Conservation (phyloP, 2,329 filamentous ascomycete genomes). For the Phialemonium atrogriseum region DNA sequence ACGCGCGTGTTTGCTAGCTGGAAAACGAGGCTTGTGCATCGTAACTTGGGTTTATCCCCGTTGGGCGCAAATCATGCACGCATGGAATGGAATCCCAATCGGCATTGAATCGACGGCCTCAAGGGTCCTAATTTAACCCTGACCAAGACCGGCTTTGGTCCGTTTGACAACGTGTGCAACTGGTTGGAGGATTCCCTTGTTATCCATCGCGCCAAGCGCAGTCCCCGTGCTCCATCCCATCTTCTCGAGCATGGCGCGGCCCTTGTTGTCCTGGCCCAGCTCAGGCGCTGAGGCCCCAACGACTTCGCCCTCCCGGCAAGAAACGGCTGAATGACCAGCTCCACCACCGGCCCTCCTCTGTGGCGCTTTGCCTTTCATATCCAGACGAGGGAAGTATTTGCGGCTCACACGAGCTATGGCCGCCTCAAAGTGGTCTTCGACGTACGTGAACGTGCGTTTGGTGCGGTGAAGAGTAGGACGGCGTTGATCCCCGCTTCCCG, state of each 20-base stretch:
- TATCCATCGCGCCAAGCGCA: slow-evolving; percentile 70
- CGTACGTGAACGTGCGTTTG: slow-evolving; percentile 52
- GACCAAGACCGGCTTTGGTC: slow-evolving; percentile 75
- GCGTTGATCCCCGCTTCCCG: slow-evolving; percentile 62
- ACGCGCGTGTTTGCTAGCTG: too few species aligned
- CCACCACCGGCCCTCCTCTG: slow-evolving; percentile 8
- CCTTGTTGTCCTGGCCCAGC: slow-evolving; percentile 73
- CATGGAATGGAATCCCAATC: too few species aligned
- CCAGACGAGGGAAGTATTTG: slow-evolving; percentile 47
- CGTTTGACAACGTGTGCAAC: slow-evolving; percentile 83
- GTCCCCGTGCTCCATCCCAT: slow-evolving; percentile 94
- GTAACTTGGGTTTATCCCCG: too few species aligned
- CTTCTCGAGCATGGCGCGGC: slow-evolving; percentile 82
- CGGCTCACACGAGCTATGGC: slow-evolving; percentile 37
- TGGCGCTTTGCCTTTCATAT: slow-evolving; percentile 24
- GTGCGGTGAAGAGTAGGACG: slow-evolving; percentile 75
- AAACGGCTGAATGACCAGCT: slow-evolving; percentile 30
- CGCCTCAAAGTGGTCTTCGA: slow-evolving; percentile 44
- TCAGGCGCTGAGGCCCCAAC: slow-evolving; percentile 82
- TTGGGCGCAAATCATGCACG: too few species aligned
- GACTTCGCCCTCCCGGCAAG: slow-evolving; percentile 75
- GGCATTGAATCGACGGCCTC: too few species aligned
- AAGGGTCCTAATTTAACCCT: too few species aligned
- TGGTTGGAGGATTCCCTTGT: slow-evolving; percentile 81
- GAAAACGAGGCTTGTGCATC: too few species aligned